A percentile compares a stretch with the other conserved stretches of the same genome.
These are phyloP conservation scores for Rhynchospora breviuscula DNA, from an alignment of 176 grass and related monocot genomes.

Conservation along the genomic window DNA sequence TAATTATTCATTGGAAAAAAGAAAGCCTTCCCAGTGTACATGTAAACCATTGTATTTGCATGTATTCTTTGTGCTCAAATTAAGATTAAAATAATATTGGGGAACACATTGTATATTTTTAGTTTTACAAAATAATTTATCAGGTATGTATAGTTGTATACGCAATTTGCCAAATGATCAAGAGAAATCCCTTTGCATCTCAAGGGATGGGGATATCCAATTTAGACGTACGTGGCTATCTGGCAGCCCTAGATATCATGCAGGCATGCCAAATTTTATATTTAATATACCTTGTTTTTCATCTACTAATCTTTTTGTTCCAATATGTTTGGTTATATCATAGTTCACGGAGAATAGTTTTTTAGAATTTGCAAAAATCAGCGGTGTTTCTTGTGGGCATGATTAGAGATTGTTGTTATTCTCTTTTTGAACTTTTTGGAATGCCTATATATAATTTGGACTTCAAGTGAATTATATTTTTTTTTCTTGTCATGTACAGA, in stretches of 20 bases:
- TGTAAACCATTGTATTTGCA: too few species aligned
- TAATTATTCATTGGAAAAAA: background rate
- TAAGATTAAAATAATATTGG: background rate
- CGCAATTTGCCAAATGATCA: slow-evolving; percentile 34
- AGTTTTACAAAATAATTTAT: background rate
- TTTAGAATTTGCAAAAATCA: background rate
- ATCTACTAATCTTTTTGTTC: background rate
- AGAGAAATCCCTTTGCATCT: slow-evolving; percentile 47
- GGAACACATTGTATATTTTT: background rate
- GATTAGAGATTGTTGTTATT: background rate
- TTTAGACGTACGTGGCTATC: slow-evolving; percentile 22
- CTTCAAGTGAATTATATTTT: background rate
- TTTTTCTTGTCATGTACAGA: slow-evolving; percentile 18
- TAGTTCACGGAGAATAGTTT: background rate
- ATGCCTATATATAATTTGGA: background rate
- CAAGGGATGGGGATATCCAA: slow-evolving; percentile 50
- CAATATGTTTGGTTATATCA: background rate
- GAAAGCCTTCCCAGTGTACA: too few species aligned
- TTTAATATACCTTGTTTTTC: background rate
- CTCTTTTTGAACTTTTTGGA: background rate
- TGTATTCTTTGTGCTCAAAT: background rate
- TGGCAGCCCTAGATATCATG: slow-evolving; percentile 44
- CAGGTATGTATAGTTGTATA: background rate
- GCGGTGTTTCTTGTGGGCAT: background rate
- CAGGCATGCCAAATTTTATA: slow-evolving; percentile 17